A percentile compares a stretch with the other conserved stretches of the same genome.
Conservation (phyloP, 148 eudicot species). For the Chenopodium album region DNA sequence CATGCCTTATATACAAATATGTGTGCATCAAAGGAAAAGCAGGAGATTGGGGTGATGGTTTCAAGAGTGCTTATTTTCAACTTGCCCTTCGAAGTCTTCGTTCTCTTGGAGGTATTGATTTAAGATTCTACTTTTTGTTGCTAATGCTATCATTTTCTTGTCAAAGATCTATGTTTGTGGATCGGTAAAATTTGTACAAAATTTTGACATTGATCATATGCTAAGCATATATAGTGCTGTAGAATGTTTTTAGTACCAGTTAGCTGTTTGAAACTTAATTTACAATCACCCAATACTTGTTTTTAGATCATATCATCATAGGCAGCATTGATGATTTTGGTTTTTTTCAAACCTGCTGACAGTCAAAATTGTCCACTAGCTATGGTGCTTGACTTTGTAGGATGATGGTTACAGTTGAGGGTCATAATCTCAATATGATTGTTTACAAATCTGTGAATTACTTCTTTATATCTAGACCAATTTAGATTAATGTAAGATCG, state of each 20-base stretch:
- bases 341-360: not conserved
- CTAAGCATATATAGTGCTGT: too few relatives aligned
- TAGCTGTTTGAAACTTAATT: not conserved
- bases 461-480: not conserved
- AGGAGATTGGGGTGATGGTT: constrained; percentile 99
- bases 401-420: not conserved
- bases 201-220: not conserved
- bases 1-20: constrained; percentile 91
- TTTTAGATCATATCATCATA: not conserved
- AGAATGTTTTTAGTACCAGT: not conserved
- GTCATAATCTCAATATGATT: not conserved
- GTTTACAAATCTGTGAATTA: not conserved
- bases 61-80: constrained; percentile 99
- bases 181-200: not conserved
- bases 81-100: constrained; percentile 99
- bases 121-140: not conserved
- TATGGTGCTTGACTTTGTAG: not conserved
- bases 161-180: not conserved
- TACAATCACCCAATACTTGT: not conserved
- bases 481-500: not conserved
- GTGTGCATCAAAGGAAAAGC: constrained; percentile 97
- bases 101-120: constrained; percentile 77
- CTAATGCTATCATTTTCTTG: not conserved
- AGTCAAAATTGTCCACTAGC: not conserved
- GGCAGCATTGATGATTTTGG: not conserved